Evolutionary conservation across 2,329 filamentous ascomycete genomes (phyloP), one percentile per base, ranked within the genome.

Genomic region (Fusarium pininemorale): DNA sequence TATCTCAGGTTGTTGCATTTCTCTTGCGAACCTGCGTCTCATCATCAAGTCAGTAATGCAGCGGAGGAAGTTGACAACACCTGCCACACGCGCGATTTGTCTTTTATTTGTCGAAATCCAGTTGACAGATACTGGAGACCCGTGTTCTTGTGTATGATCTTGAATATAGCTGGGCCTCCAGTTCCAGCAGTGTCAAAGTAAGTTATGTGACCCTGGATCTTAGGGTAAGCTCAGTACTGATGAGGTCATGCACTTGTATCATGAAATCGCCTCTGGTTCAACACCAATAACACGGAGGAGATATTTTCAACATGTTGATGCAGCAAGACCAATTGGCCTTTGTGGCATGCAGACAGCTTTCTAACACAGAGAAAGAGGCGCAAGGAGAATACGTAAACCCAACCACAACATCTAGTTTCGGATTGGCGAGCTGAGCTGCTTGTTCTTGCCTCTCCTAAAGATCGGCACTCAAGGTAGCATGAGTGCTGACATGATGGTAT

Each of bases 151-250:
- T 86, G 87, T 0, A 80, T 92, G 44, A 80, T 90, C 10, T 80
- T 93, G 32, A 87, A 87, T 28, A 91, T 93, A 3, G 83, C 92
- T 8, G 91, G 91, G 93, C 77, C 87, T 93, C 39, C 88, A 93
- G 66, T 93, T 93, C 80, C 80, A 92, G 92, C 68, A 91, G 93
- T 28, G 88, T 89, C 7, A 93, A 93, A 75, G 88, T 90, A 79
- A 75, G 87, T 81, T 38, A 61, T n/a, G 47, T 45, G 35, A 26
- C 20, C 9, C 14, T 54, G 22, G 28, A 37, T 11, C 35, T 28
- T 26, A 28, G 9, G 32, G 18, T 37, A 44, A 28, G 20, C 14
- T 26, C 8, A 24, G 45, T 47, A 38, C 58, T 76, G 39, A 73
- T 59, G 7, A n/a, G 24, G 41, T n/a, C 18, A 38, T 57, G 7